Evolutionary conservation across 768 basidiomycete genomes (phyloP), one percentile per base, ranked within the genome.

Genomic region (Basidioascus undulatus): DNA sequence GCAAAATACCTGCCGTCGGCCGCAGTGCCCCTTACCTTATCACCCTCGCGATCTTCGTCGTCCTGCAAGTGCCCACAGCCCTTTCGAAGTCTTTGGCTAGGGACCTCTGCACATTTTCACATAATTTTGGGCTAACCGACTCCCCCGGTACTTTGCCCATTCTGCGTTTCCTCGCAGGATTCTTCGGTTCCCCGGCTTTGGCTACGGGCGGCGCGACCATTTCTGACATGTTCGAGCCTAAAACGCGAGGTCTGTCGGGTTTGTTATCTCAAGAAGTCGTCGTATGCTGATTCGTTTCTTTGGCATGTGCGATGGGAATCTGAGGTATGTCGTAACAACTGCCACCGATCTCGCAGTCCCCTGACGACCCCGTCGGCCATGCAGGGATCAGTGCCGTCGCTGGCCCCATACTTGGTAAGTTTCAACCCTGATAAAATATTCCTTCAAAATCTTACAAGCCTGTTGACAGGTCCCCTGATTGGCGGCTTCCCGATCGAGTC

Each of bases 1-100:
- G 47, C 7, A 55, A 58, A 38, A 51, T 58, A 19, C 55, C 57
- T 8, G 35, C 42, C 6, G 46, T 58, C 28, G 57, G 57, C 18
- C 42, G 57, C 5, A 54, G 44, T 10, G 25, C 48, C 6, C 48
- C 51, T 7, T 57, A 58, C 42, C 53, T 58, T 36, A 43, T 51
- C 43, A 53, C 51, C 12, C 44, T 57, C 32, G 39, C 46, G 19
- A 26, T 57, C 32, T 58, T 53, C 37, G 44, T 46, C 25, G 42
- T 49, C 23, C 41, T 55, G 1, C 53, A 57, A 44, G 48, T 53
- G 4, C 52, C 54, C 4, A 53, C 51, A 2, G 50, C 49, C 5
- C 41, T 54, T 26, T 51, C 52, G 5, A 47, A 37, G 19, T 54
- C 54, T 43, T 47, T 56, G n/a, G n/a, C n/a, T n/a, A n/a, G n/a